A percentile compares a stretch with the other conserved stretches of the same genome.
phyloP scores from a whole-genome alignment of 495 filamentous ascomycete species.

The Astrothelium macrocarpum region DNA sequence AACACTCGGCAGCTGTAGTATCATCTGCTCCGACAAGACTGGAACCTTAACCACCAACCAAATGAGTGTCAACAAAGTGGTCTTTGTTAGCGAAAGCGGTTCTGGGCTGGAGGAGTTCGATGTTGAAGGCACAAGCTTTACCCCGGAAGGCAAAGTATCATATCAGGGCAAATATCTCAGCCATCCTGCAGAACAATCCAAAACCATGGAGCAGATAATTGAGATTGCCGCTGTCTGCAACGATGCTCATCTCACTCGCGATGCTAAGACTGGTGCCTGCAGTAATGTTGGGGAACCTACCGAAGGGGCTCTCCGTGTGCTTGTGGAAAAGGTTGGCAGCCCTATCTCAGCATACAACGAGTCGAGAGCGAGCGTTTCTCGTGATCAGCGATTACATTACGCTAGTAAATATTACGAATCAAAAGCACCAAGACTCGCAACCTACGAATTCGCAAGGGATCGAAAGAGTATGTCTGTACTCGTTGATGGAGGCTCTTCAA shows the following conservation, averaged over 20 bases:
- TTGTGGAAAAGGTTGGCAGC: slow-evolving; percentile 91
- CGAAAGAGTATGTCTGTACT: slow-evolving; percentile 99
- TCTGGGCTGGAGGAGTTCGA: slow-evolving; percentile 75
- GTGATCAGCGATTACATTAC: slow-evolving; percentile 56
- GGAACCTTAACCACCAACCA: slow-evolving; percentile 98
- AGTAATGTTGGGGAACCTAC: slow-evolving; percentile 91
- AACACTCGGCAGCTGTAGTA: slow-evolving; percentile 96
- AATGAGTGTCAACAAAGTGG: slow-evolving; percentile 94
- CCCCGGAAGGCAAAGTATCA: slow-evolving; percentile 66
- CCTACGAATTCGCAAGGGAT: slow-evolving; percentile 96
- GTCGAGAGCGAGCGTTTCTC: slow-evolving; percentile 37
- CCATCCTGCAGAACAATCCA: slow-evolving; percentile 64
- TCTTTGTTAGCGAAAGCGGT: slow-evolving; percentile 66
- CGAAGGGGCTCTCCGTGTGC: slow-evolving; percentile 81
- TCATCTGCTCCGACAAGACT: slow-evolving; percentile 99
- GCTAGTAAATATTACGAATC: slow-evolving; percentile 80
- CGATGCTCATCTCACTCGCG: slow-evolving; percentile 71
- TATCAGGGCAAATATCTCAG: slow-evolving; percentile 56
- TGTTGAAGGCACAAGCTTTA: slow-evolving; percentile 89
- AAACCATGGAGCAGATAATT: slow-evolving; percentile 66
- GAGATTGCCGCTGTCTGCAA: slow-evolving; percentile 91
- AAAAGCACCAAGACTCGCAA: slow-evolving; percentile 61
- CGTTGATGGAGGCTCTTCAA: slow-evolving; percentile 51
- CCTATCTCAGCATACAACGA: slow-evolving; percentile 49
- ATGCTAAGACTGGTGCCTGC: slow-evolving; percentile 60